Evolutionary conservation across 805 yeast species (phyloP).

Genomic region (Yarrowia sp.): DNA sequence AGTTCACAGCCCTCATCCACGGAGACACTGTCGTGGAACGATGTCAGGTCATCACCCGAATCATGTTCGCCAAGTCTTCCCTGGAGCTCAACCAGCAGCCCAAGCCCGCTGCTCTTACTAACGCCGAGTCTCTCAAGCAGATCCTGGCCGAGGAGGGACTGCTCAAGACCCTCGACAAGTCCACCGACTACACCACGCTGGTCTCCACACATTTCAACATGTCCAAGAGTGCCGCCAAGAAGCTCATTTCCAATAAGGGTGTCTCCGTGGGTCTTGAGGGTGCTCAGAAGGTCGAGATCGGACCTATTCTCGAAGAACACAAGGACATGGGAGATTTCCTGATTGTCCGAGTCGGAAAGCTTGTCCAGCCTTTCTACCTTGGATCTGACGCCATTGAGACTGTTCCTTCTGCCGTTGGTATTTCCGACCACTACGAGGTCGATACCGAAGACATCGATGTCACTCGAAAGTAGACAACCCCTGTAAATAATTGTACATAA

Average conservation of each 20-base stretch:
- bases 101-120: conserved; percentile 38
- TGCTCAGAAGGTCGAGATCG: neutral
- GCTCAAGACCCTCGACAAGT: conserved; percentile 40
- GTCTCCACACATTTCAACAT: conserved; percentile 46
- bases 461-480: neutral
- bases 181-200: conserved; percentile 45
- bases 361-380: neutral
- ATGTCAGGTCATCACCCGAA: conserved; percentile 56
- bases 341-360: conserved; percentile 72
- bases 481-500: conserved; percentile 25
- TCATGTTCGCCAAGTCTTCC: conserved; percentile 59
- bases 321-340: conserved; percentile 59
- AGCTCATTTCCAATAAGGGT: conserved; percentile 66
- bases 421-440: neutral
- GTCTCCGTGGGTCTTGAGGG: conserved; percentile 61
- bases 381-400: neutral
- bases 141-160: conserved; percentile 61
- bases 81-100: conserved; percentile 36
- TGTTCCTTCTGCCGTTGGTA: neutral
- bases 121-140: conserved; percentile 45
- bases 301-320: conserved; percentile 47
- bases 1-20: conserved; percentile 82
- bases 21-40: conserved; percentile 73
- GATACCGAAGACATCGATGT: conserved; percentile 7
- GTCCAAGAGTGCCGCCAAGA: conserved; percentile 51